These are phyloP conservation scores for Ceratocystis destructans DNA, from an alignment of 2,329 filamentous ascomycete species.

Conservation along the genomic window DNA sequence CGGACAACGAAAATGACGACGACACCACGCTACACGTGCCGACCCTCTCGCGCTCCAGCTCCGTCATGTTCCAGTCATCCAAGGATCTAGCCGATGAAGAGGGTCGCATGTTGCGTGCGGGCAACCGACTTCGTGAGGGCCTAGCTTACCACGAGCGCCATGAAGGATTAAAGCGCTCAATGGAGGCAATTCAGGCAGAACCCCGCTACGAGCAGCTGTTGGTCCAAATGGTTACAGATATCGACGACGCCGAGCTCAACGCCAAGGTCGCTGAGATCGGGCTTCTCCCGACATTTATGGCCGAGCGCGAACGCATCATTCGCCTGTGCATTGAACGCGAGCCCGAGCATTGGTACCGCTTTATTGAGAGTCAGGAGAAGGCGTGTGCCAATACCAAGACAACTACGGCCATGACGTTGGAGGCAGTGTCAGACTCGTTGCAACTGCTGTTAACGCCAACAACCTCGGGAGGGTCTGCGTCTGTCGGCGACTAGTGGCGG, in stretches of 20 bases:
- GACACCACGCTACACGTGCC: conserved; percentile 33
- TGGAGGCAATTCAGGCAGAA: conserved; percentile 38
- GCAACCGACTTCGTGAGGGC: conserved; percentile 42
- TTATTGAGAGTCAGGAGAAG: conserved; percentile 49
- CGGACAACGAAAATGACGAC: conserved; percentile 34
- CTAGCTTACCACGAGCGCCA: conserved; percentile 40
- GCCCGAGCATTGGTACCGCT: conserved; percentile 49
- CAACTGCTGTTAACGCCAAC: conserved; percentile 11
- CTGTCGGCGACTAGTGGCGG: conserved; percentile 27
- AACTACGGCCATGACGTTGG: background rate
- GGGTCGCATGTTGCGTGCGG: conserved; percentile 40
- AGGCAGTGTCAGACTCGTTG: conserved; percentile 1
- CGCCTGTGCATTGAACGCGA: conserved; percentile 44
- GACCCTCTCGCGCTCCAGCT: conserved; percentile 38
- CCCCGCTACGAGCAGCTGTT: conserved; percentile 41
- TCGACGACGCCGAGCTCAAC: conserved; percentile 45
- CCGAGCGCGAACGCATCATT: conserved; percentile 39
- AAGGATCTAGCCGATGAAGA: conserved; percentile 44
- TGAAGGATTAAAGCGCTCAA: conserved; percentile 33
- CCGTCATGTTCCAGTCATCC: conserved; percentile 37
- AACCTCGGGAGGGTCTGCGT: conserved; percentile 7
- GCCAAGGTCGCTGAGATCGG: conserved; percentile 43
- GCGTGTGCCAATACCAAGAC: conserved; percentile 38
- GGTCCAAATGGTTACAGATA: conserved; percentile 47
- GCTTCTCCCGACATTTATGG: conserved; percentile 46